These are phyloP conservation scores for Fragaria ananassa DNA, from an alignment of 306 rosid genomes.

Conservation along the genomic window DNA sequence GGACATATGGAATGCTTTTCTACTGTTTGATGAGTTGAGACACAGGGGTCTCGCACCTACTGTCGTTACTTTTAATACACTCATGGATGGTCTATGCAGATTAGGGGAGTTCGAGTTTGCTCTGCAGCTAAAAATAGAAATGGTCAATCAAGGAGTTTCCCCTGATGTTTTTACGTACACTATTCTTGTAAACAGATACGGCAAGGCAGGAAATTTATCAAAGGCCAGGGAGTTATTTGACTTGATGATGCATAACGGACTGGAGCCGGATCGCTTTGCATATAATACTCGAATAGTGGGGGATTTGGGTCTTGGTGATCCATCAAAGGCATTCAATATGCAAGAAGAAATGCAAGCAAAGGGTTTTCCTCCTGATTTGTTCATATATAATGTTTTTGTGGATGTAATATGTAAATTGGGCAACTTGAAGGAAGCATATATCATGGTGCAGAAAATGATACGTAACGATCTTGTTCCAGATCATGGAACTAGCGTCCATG, in stretches of 20 bases:
- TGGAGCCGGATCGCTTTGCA: conserved; percentile 62
- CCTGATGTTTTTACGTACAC: conserved; percentile 76
- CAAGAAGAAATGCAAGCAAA: conserved; percentile 68
- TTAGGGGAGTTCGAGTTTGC: conserved; percentile 66
- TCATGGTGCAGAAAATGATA: conserved; percentile 49
- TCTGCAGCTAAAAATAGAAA: conserved; percentile 50
- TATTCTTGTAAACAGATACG: conserved; percentile 60
- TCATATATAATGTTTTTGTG: conserved; percentile 61
- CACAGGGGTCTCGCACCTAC: conserved; percentile 43
- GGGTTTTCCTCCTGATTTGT: conserved; percentile 66
- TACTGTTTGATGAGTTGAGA: conserved; percentile 48
- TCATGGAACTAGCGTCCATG: conserved; percentile 54
- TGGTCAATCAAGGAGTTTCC: conserved; percentile 45
- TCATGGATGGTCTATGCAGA: conserved; percentile 66
- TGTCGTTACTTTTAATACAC: conserved; percentile 65
- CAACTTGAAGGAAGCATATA: conserved; percentile 49
- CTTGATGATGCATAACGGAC: conserved; percentile 59
- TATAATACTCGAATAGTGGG: conserved; percentile 63
- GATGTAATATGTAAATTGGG: conserved; percentile 57
- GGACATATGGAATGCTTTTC: conserved; percentile 50
- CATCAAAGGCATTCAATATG: conserved; percentile 53
- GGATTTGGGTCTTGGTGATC: conserved; percentile 62
- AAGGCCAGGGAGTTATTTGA: conserved; percentile 63
- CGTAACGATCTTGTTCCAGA: conserved; percentile 53
- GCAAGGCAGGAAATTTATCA: conserved; percentile 50